These are phyloP conservation scores for Aspergillus intermedius DNA, from an alignment of 2,329 filamentous ascomycete genomes.

Conservation along the genomic window DNA sequence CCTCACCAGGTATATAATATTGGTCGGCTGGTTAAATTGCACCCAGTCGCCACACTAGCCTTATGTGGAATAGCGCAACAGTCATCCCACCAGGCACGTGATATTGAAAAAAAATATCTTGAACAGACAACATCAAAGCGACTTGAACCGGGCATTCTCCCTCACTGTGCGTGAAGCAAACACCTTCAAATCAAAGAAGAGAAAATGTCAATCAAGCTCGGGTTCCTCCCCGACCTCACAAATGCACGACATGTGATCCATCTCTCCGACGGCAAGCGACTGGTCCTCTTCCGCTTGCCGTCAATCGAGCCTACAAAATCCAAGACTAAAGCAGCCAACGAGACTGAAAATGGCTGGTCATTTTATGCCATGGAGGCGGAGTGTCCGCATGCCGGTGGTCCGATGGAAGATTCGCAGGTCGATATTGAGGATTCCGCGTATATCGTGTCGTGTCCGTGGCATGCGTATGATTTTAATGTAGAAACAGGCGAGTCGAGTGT, in stretches of 20 bases:
- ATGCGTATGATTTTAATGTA: constrained; percentile 46
- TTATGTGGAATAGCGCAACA: not conserved
- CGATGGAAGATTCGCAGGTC: constrained; percentile 41
- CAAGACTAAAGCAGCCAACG: constrained; percentile 19
- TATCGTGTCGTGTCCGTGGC: constrained; percentile 44
- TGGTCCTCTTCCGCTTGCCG: constrained; percentile 42
- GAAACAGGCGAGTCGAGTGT: constrained; percentile 45
- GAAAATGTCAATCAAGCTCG: constrained; percentile 16
- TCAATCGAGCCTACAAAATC: constrained; percentile 29
- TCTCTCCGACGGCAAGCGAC: constrained; percentile 39
- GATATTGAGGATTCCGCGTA: constrained; percentile 46
- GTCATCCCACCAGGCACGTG: not conserved
- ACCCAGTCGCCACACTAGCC: not conserved
- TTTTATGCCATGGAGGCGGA: constrained; percentile 46
- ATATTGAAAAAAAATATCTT: not conserved
- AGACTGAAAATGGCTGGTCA: constrained; percentile 36
- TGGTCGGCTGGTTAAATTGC: not conserved
- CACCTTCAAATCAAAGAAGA: not conserved
- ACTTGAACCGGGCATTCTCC: not conserved
- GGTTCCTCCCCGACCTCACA: constrained; percentile 27
- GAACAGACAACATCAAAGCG: not conserved
- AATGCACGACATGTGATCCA: constrained; percentile 39
- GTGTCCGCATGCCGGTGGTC: constrained; percentile 43
- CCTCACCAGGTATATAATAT: not conserved
- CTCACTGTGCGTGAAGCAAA: not conserved